Base-by-base conservation (phyloP, 441 rosid species). In the Monsonia emarginata region DNA sequence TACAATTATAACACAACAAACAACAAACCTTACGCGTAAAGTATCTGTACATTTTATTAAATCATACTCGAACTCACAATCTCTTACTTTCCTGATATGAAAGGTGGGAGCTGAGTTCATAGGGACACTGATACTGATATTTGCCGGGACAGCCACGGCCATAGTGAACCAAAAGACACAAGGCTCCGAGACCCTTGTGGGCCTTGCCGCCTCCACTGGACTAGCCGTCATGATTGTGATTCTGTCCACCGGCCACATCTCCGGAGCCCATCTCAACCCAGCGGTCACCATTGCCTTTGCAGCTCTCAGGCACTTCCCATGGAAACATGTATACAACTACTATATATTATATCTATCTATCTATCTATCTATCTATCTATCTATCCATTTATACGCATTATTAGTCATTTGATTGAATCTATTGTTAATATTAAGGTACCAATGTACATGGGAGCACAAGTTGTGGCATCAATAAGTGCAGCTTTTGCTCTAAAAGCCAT, bases 241-340 rank as follows among this genome's bases (percentile, higher is more conserved):
- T 24, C 73, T 88, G 4, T 79, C 96, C 1, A 87, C 95, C 4
- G 91, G 97, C 40, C 98, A 92, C 70, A 92, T 92, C 77, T 92
- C 97, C 1, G 96, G 98, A 10, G 98, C 97, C 11, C 96, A 92
- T 79, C 90, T 92, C 34, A 92, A 92, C 73, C 98, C 97, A 4
- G 76, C 94, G 13, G 1, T 92, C 65, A 90, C 98, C 75, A 83
- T 90, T 67, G 73, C 88, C 44, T 92, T 87, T 68, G 90, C 98
- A 61, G 90, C 94, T 18, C 79, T 88, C 31, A 83, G 78, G 56
- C 95, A 87, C 75, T 90, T 92, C 67, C 94, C 94, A 22, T 88
- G 98, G 98, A 90, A 82, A 79, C 90, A 89, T 56, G 96, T 88
- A 71, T 50, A 16, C 48, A n/a, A n/a, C n/a, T n/a, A n/a, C n/a